Conservation (phyloP, 768 basidiomycete species). For the Albatrellus ellisii region DNA sequence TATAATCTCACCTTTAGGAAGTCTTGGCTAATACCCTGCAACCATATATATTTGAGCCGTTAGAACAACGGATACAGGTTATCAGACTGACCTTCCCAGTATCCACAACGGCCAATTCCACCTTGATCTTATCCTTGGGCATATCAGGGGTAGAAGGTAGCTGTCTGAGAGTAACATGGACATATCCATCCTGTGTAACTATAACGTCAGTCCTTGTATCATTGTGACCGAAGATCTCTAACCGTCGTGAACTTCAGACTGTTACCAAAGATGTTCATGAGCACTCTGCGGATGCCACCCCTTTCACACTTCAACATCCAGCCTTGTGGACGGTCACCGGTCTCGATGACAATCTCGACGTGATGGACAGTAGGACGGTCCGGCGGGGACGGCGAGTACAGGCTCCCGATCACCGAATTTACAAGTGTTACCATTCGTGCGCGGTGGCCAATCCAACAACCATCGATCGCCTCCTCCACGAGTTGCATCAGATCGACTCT, state of each 20-base stretch:
- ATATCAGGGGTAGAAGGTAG: slow-evolving; percentile 42
- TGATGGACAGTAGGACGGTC: slow-evolving; percentile 30
- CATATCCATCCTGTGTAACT: slow-evolving; percentile 55
- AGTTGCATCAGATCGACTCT: slow-evolving; percentile 70
- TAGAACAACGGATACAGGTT: neutral
- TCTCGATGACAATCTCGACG: slow-evolving; percentile 84
- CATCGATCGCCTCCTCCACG: slow-evolving; percentile 83
- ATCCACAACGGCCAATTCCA: slow-evolving; percentile 79
- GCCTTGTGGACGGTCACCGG: slow-evolving; percentile 60
- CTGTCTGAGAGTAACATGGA: slow-evolving; percentile 75
- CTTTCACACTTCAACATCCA: slow-evolving; percentile 86
- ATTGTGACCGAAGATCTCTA: slow-evolving; percentile 15
- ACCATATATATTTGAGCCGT: neutral
- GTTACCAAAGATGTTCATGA: slow-evolving; percentile 95
- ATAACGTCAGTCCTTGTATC: neutral
- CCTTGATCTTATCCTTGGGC: slow-evolving; percentile 45
- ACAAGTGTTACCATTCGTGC: slow-evolving; percentile 59
- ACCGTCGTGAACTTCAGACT: slow-evolving; percentile 87
- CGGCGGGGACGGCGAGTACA: slow-evolving; percentile 74
- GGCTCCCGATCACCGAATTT: slow-evolving; percentile 77
- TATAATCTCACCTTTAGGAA: slow-evolving; percentile 59
- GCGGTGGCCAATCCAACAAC: slow-evolving; percentile 87
- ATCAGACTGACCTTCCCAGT: slow-evolving; percentile 63
- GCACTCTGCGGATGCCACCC: slow-evolving; percentile 79
- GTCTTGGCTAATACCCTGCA: slow-evolving; percentile 78